Conservation (phyloP, 2,329 filamentous ascomycete species). For the Ilyonectria mors-panacis region DNA sequence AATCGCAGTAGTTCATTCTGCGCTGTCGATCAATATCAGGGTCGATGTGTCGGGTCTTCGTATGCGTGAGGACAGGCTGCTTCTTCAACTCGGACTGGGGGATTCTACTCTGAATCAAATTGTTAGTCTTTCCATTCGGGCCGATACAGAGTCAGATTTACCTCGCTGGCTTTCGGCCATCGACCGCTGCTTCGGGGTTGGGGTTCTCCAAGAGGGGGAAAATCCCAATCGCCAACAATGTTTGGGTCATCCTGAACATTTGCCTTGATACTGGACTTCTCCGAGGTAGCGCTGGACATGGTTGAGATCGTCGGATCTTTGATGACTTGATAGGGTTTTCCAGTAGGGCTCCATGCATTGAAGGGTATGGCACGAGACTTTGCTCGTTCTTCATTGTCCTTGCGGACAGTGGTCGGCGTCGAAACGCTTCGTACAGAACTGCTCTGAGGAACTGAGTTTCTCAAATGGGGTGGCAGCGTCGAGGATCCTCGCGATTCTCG, state of each 20-base stretch:
- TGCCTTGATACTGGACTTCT: conserved; percentile 22
- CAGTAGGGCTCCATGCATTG: conserved; percentile 53
- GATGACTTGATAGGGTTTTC: conserved; percentile 36
- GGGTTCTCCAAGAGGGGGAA: not conserved
- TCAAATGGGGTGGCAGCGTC: conserved; percentile 29
- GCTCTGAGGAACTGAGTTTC: not conserved
- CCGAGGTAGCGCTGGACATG: conserved; percentile 34
- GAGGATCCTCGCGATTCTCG: not conserved
- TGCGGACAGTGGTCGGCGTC: conserved; percentile 50
- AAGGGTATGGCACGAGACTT: conserved; percentile 31
- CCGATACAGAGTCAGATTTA: conserved; percentile 6
- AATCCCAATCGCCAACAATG: conserved; percentile 32
- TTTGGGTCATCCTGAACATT: conserved; percentile 26
- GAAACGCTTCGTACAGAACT: conserved; percentile 42
- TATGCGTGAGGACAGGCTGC: conserved; percentile 30
- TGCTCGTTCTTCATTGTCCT: conserved; percentile 22
- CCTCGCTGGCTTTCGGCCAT: conserved; percentile 46
- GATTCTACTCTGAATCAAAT: conserved; percentile 29
- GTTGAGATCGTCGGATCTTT: conserved; percentile 44
- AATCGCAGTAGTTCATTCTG: conserved; percentile 41
- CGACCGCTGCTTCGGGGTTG: conserved; percentile 29
- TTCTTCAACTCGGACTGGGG: conserved; percentile 37
- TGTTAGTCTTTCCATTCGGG: not conserved
- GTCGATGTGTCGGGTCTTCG: conserved; percentile 28
- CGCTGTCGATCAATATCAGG: conserved; percentile 37